phyloP scores from a whole-genome alignment of 2,329 filamentous ascomycete genomes.

The Sordariomycetes sp. region DNA sequence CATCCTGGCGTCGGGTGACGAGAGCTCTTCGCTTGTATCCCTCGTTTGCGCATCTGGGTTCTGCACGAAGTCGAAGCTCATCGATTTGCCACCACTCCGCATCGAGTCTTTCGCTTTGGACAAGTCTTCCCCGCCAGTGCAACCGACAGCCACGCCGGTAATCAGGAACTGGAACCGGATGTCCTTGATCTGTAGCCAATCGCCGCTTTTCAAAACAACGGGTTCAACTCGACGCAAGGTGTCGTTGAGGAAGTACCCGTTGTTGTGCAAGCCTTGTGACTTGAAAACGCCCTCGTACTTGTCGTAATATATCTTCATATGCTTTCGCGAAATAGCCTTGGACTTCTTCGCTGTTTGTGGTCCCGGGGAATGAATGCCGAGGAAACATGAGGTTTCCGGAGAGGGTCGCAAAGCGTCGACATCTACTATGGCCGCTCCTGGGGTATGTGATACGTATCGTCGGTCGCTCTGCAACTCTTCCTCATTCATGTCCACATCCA shows the following conservation, averaged over 20 bases:
- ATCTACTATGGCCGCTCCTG: slow-evolving; percentile 50
- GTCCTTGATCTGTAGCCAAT: slow-evolving; percentile 62
- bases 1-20: slow-evolving; percentile 17
- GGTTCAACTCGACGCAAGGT: slow-evolving; percentile 28
- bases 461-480: slow-evolving; percentile 26
- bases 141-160: slow-evolving; percentile 50
- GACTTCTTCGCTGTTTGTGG: slow-evolving; percentile 53
- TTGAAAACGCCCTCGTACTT: slow-evolving; percentile 54
- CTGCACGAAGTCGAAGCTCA: slow-evolving; percentile 66
- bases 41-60: slow-evolving; percentile 46
- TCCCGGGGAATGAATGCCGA: slow-evolving; percentile 64
- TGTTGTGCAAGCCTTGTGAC: slow-evolving; percentile 50
- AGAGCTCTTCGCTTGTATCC: slow-evolving; percentile 40
- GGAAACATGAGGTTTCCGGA: slow-evolving; percentile 52
- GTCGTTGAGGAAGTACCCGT: slow-evolving; percentile 62
- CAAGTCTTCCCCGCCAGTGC: slow-evolving; percentile 48
- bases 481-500: too few relatives aligned
- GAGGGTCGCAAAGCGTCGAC: slow-evolving; percentile 50
- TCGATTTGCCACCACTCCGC: slow-evolving; percentile 52
- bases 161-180: slow-evolving; percentile 61
- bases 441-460: slow-evolving; percentile 52
- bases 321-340: slow-evolving; percentile 64
- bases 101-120: slow-evolving; percentile 38
- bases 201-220: slow-evolving; percentile 53
- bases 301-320: slow-evolving; percentile 66